These are phyloP conservation scores for Cocos nucifera DNA, from an alignment of 176 grass and related monocot genomes.

Conservation along the genomic window DNA sequence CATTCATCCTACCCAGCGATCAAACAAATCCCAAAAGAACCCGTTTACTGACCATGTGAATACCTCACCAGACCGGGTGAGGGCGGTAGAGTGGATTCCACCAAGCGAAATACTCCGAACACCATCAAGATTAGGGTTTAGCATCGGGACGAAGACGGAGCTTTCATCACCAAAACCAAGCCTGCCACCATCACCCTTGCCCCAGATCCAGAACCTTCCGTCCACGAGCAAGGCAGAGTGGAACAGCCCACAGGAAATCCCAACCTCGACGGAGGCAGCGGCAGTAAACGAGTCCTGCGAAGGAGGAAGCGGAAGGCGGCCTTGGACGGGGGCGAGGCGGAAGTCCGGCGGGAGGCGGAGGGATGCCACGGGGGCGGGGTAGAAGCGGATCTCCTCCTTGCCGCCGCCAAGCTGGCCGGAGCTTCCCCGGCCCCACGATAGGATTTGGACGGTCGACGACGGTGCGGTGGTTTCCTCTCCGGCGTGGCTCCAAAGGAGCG, in stretches of 20 bases:
- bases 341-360: constrained; percentile 43
- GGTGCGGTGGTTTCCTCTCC: background rate
- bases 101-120: constrained; percentile 55
- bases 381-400: constrained; percentile 80
- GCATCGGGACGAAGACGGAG: constrained; percentile 48
- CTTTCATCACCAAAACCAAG: constrained; percentile 68
- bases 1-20: too few relatives aligned
- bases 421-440: constrained; percentile 83
- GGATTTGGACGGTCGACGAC: constrained; percentile 27
- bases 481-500: constrained; percentile 27
- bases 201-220: constrained; percentile 76
- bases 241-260: constrained; percentile 92
- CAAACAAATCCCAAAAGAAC: too few relatives aligned
- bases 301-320: constrained; percentile 24
- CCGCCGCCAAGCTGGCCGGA: constrained; percentile 86
- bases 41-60: constrained; percentile 58
- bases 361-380: constrained; percentile 57
- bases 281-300: background rate
- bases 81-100: constrained; percentile 79
- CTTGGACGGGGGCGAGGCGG: constrained; percentile 38
- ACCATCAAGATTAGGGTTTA: constrained; percentile 60
- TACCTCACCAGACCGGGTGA: constrained; percentile 57
- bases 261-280: constrained; percentile 30
- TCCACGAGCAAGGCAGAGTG: constrained; percentile 64
- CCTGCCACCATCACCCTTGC: constrained; percentile 81